Base-by-base conservation (phyloP, 768 basidiomycete species). In the Amanita jacksonii region DNA sequence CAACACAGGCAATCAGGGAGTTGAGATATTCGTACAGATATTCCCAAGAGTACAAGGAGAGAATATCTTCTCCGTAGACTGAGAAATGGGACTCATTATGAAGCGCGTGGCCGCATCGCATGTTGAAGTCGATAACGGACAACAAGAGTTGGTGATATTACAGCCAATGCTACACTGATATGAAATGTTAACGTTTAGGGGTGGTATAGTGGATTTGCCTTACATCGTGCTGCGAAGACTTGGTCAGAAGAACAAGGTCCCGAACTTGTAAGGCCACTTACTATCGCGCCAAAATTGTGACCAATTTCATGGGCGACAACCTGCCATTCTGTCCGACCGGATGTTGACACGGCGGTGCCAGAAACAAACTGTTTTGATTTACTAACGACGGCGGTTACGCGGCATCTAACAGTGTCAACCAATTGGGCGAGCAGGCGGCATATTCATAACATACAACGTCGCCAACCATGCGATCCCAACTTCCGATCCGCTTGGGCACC, bases 401-500 rank as follows among this genome's bases (percentile, higher is more conserved):
- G 75, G 55, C 81, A 84, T 41, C 76, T 79, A 49, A 15, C 33
- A 28, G 27, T 22, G 22, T 31, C 15, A 48, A 22, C 31, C 32
- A 54, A 31, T 40, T 42, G 39, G 36, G n/a, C 31, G 36, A 24
- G 40, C 28, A 18, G 19, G 24, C 31, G 24, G 33, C 38, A 38
- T 20, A 39, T 19, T n/a, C 16, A 9, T 28, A 33, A 65, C 70
- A 55, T 63, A 85, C 62, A 92, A 57, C 15, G 85, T 86, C 16
- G 74, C 85, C 2, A 94, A 73, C 89, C 88, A 91, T 3, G 89
- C 89, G 38, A 92, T 87, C 16, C 89, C 90, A 28, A 83, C 78
- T 61, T 88, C 85, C 8, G 76, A 72, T n/a, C 84, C 84, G 7
- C 82, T 81, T 3, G 81, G 77, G 52, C 86, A 88, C 19, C 79